Conservation (phyloP, 345 rosid genomes). For the Cardiospermum halicacabum region DNA sequence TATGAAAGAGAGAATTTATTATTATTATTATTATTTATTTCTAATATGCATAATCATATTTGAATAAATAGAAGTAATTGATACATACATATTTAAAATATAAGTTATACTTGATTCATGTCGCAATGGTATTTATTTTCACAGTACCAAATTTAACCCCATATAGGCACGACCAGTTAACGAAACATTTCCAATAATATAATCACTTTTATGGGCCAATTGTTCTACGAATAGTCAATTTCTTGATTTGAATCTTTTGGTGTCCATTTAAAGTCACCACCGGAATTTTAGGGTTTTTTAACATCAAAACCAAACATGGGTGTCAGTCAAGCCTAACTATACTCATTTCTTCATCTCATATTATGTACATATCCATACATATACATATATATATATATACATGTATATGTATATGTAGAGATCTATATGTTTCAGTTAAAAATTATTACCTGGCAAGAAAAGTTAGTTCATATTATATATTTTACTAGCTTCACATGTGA, state of each 20-base stretch:
- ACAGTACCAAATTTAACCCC: slow-evolving; percentile 3
- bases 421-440: background rate
- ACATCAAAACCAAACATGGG: slow-evolving; percentile 28
- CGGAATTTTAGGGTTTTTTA: slow-evolving; percentile 28
- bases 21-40: too few relatives aligned
- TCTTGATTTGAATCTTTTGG: slow-evolving; percentile 42
- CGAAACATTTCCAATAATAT: slow-evolving; percentile 14
- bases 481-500: background rate
- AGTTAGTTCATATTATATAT: slow-evolving; percentile 4
- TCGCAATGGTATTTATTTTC: background rate
- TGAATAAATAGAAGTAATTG: too few relatives aligned
- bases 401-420: background rate
- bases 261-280: slow-evolving; percentile 34
- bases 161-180: slow-evolving; percentile 6
- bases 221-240: slow-evolving; percentile 36
- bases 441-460: slow-evolving; percentile 4
- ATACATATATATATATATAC: background rate
- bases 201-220: slow-evolving; percentile 21
- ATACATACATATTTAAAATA: too few relatives aligned
- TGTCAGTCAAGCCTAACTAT: slow-evolving; percentile 18
- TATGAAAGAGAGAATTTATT: too few relatives aligned
- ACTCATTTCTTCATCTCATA: background rate
- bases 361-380: background rate
- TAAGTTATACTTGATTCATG: background rate
- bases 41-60: too few relatives aligned